These are phyloP conservation scores for Quercus lobata DNA, from an alignment of 331 rosid genomes.

Conservation along the genomic window DNA sequence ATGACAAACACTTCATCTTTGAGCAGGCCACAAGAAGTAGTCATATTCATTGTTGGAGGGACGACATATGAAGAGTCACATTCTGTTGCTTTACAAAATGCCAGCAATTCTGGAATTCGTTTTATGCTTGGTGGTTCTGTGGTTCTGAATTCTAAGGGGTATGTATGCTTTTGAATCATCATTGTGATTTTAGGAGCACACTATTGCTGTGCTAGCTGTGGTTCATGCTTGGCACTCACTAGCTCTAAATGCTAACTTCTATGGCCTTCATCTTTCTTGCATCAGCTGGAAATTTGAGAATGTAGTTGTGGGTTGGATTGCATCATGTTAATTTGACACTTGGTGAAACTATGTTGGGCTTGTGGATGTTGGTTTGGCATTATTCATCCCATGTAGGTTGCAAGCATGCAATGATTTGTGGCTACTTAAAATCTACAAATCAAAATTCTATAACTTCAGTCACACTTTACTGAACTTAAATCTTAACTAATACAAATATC, in stretches of 20 bases:
- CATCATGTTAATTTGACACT: not conserved
- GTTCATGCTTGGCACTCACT: conserved; percentile 6
- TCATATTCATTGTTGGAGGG: conserved; percentile 92
- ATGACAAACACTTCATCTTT: conserved; percentile 9
- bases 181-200: too few species aligned
- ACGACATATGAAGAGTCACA: conserved; percentile 92
- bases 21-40: conserved; percentile 90
- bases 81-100: conserved; percentile 78
- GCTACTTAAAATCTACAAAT: too few species aligned
- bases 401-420: too few species aligned
- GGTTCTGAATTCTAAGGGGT: conserved; percentile 3
- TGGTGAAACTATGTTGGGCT: not conserved
- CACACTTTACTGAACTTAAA: not conserved
- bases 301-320: not conserved
- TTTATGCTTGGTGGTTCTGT: conserved; percentile 84
- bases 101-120: conserved; percentile 70
- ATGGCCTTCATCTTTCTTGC: conserved; percentile 3
- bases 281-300: not conserved
- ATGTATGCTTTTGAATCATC: too few species aligned
- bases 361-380: not conserved
- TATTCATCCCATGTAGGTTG: not conserved
- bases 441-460: not conserved
- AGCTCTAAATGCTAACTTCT: conserved; percentile 1
- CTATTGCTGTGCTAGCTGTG: not conserved
- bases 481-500: not conserved